A percentile compares a stretch with the other conserved stretches of the same genome.
phyloP scores from a whole-genome alignment of 106 monocot genomes.

The Acanthochlamys bracteata region DNA sequence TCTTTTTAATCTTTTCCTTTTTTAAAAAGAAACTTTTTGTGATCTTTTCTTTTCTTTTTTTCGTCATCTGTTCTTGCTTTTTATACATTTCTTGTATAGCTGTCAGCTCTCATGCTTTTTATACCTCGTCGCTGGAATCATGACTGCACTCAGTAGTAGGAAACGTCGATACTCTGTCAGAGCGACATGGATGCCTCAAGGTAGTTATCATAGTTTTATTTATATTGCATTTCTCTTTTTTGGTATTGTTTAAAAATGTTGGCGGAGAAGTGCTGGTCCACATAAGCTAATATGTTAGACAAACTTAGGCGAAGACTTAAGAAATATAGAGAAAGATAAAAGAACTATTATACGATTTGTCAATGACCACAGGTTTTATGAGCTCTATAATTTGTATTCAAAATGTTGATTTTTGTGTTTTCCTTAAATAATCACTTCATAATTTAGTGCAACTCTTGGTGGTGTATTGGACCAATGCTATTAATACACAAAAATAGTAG shows the following conservation, averaged over 20 bases:
- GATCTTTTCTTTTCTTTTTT: too few species aligned
- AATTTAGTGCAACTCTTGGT: constrained; percentile 35
- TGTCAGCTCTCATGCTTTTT: background rate
- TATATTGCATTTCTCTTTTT: too few species aligned
- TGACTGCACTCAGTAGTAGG: constrained; percentile 56
- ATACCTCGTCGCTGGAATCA: constrained; percentile 59
- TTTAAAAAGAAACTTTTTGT: too few species aligned
- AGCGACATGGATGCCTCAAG: constrained; percentile 69
- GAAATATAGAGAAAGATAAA: constrained; percentile 50
- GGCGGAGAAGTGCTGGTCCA: too few species aligned
- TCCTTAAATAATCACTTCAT: background rate
- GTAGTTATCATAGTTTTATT: constrained; percentile 15
- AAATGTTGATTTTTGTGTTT: background rate
- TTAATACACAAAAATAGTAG: constrained; percentile 48
- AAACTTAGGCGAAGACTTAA: constrained; percentile 31
- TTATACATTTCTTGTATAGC: too few species aligned
- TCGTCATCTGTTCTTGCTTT: too few species aligned
- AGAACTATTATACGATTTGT: constrained; percentile 66
- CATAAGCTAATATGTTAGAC: background rate
- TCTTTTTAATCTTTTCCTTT: too few species aligned
- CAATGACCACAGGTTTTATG: constrained; percentile 50
- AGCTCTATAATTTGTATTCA: background rate
- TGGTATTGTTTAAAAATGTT: too few species aligned
- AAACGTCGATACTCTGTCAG: constrained; percentile 57
- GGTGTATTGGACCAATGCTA: constrained; percentile 41